A percentile compares a stretch with the other conserved stretches of the same genome.
These are phyloP conservation scores for Prunus campanulata DNA, from an alignment of 306 rosid genomes.

Conservation along the genomic window DNA sequence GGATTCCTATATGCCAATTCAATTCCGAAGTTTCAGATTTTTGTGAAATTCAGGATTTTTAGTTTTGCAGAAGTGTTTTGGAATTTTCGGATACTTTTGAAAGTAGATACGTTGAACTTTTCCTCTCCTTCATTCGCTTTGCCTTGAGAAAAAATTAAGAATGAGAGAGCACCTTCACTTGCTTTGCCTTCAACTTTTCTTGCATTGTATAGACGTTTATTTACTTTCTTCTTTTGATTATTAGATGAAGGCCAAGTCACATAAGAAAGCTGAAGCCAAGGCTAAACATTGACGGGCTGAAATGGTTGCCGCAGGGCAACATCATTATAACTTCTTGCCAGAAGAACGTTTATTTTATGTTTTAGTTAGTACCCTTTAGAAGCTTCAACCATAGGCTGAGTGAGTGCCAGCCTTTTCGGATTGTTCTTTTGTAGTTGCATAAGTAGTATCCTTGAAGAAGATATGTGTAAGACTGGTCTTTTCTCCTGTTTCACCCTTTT, in stretches of 20 bases:
- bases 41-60: too few species aligned
- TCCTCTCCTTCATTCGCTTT: not conserved
- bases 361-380: not conserved
- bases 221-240: not conserved
- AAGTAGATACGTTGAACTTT: not conserved
- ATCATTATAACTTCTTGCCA: not conserved
- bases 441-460: too few species aligned
- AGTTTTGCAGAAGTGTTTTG: too few species aligned
- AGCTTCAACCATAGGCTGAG: not conserved
- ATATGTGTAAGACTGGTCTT: too few species aligned
- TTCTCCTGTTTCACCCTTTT: too few species aligned
- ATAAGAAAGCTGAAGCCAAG: constrained; percentile 33
- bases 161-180: too few species aligned
- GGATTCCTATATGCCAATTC: too few species aligned
- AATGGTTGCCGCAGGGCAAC: not conserved
- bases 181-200: not conserved
- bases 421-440: too few species aligned
- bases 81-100: too few species aligned
- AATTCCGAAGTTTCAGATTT: too few species aligned
- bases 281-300: constrained; percentile 27
- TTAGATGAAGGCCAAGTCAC: not conserved
- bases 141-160: not conserved
- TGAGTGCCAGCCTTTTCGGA: not conserved
- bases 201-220: not conserved
- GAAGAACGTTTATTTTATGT: not conserved